Evolutionary conservation across 2,329 filamentous ascomycete species (phyloP), one percentile per base, ranked within the genome.

Genomic region (Nemania abortiva): DNA sequence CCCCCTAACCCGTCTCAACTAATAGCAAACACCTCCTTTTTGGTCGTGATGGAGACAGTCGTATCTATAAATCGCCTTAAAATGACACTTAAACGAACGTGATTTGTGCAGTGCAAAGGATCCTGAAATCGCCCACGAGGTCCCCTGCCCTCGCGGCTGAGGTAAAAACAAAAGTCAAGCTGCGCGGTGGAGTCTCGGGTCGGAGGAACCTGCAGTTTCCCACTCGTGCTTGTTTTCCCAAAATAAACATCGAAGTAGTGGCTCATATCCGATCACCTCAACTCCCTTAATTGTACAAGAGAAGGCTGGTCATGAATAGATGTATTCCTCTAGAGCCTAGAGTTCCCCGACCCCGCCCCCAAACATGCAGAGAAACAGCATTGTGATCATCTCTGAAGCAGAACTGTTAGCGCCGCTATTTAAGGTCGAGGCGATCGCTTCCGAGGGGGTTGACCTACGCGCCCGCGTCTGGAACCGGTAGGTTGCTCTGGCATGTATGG

Each of bases 401-500:
- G 58, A 72, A 63, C 60, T 68, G 71, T 78, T 75, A 79, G 77
- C 67, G 72, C 66, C 70, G 69, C 65, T 60, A 29, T 66, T 73
- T 57, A 78, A 27, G 75, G 72, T 68, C 76, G 76, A 74, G 77
- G 77, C 63, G 77, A 78, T 73, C 75, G 76, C 69, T 79, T 77
- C 63, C 79, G 77, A 68, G 76, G 76, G 76, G 79, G 77, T 77
- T 79, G 78, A 79, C 87, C 82, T 85, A 89, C 87, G 76, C 88
- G 86, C 79, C 88, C 88, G 73, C 88, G 86, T 78, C 88, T 82
- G 71, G 81, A 78, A 78, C 87, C 88, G 72, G 83, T 83, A 73
- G 87, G 86, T 73, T 88, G 86, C 75, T 89, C 87, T 71, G 84
- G 84, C 81, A 86, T 82, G 74, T 87, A 88, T 20, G 82, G 84